phyloP scores from a whole-genome alignment of 78 protist genomes.

The Dictyostelium firmibasis region DNA sequence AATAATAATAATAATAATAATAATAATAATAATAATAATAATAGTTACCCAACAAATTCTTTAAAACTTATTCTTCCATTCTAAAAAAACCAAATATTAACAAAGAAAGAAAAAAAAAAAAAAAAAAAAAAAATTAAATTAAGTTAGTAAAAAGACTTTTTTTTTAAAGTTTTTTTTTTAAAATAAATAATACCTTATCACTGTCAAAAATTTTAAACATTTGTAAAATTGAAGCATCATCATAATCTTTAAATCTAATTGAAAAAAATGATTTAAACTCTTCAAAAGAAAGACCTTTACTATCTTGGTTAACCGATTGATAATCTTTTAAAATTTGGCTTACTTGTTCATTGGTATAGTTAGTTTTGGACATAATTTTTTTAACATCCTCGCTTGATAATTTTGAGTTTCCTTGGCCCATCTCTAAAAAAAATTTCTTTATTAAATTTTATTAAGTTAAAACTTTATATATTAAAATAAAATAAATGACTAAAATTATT shows the following conservation, averaged over 20 bases:
- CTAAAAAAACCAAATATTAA: background rate
- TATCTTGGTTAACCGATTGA: background rate
- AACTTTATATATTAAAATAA: no score
- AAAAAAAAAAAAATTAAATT: no score
- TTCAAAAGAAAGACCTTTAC: constrained; percentile 9
- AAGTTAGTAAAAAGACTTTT: no score
- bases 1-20: no score
- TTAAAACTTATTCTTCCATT: background rate
- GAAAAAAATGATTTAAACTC: constrained; percentile 4
- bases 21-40: no score
- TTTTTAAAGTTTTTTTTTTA: no score
- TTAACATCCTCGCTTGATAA: background rate
- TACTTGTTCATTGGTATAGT: background rate
- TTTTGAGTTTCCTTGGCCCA: background rate
- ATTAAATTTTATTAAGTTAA: no score
- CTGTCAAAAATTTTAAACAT: constrained; percentile 6
- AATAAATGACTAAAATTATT: no score
- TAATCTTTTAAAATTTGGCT: background rate
- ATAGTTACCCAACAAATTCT: constrained; percentile 1
- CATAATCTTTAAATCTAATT: background rate
- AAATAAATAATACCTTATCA: background rate
- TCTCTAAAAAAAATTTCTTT: no score
- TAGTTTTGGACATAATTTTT: background rate
- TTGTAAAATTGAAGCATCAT: constrained; percentile 4
- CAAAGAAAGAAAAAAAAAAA: background rate